Evolutionary conservation across 208 protist genomes (phyloP).

Genomic region (Leptomonas seymouri): DNA sequence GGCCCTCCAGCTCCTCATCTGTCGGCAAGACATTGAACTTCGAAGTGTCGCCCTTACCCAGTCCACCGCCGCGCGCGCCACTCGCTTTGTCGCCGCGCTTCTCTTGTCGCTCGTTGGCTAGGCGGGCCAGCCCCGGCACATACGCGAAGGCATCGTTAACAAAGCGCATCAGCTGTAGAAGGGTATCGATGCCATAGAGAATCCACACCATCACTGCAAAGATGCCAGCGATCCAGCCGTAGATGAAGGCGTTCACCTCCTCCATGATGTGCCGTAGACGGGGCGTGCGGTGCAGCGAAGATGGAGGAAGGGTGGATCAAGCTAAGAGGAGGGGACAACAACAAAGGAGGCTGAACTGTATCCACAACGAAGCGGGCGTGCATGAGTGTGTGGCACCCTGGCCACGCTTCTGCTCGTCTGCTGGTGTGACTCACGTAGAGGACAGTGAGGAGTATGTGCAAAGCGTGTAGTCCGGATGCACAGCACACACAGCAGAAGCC

Average conservation of each 20-base stretch:
- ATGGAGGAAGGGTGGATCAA: too few species aligned
- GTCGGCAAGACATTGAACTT: constrained; percentile 5
- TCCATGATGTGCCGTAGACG: constrained; percentile 26
- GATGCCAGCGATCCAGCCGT: constrained; percentile 59
- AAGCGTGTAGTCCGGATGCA: too few species aligned
- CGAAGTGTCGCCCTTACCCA: not conserved
- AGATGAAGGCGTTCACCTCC: constrained; percentile 37
- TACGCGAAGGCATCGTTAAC: constrained; percentile 19
- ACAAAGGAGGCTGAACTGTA: too few species aligned
- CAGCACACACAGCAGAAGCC: too few species aligned
- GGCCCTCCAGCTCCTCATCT: constrained; percentile 43
- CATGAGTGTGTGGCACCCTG: too few species aligned
- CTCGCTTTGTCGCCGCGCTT: not conserved
- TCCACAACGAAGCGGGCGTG: too few species aligned
- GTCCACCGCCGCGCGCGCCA: not conserved
- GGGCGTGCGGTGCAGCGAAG: too few species aligned
- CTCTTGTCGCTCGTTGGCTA: not conserved
- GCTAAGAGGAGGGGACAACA: too few species aligned
- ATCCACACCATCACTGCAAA: constrained; percentile 43
- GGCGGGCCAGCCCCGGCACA: constrained; percentile 9
- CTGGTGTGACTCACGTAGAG: too few species aligned
- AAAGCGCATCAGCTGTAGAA: constrained; percentile 33
- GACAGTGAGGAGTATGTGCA: too few species aligned
- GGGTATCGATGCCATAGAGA: constrained; percentile 52
- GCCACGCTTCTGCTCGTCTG: too few species aligned